Percentiles rank a stretch among this genome's conserved stretches.
Conservation (phyloP, 2,329 filamentous ascomycete genomes). For the Penicillium sp. region DNA sequence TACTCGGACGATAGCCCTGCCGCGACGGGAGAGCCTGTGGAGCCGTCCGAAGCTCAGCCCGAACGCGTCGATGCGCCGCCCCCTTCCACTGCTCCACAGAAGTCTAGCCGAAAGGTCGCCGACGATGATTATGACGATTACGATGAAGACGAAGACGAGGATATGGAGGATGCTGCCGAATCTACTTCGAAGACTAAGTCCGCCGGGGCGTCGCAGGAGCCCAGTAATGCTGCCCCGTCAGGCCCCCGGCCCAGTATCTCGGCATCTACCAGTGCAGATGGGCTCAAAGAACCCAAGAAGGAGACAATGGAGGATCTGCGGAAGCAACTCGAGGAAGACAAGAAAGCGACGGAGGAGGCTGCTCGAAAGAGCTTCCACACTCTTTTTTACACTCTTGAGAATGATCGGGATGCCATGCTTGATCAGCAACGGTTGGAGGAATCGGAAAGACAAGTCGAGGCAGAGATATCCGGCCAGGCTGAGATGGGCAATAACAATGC, state of each 20-base stretch:
- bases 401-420: slow-evolving; percentile 91
- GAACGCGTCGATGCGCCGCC: slow-evolving; percentile 49
- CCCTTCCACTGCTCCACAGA: slow-evolving; percentile 47
- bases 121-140: slow-evolving; percentile 71
- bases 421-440: slow-evolving; percentile 97
- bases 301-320: slow-evolving; percentile 81
- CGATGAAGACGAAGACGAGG: slow-evolving; percentile 58
- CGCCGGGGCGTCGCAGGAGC: slow-evolving; percentile 51
- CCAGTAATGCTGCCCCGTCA: slow-evolving; percentile 62
- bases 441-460: slow-evolving; percentile 91
- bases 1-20: slow-evolving; percentile 30
- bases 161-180: slow-evolving; percentile 46
- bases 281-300: slow-evolving; percentile 53
- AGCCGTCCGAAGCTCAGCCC: slow-evolving; percentile 26
- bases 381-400: slow-evolving; percentile 91
- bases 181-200: slow-evolving; percentile 54
- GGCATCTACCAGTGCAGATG: slow-evolving; percentile 60
- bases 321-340: slow-evolving; percentile 87
- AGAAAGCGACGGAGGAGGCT: slow-evolving; percentile 82
- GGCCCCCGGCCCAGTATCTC: slow-evolving; percentile 65
- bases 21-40: slow-evolving; percentile 49
- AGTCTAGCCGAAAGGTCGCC: slow-evolving; percentile 69
- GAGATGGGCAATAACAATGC: slow-evolving; percentile 54
- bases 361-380: slow-evolving; percentile 89
- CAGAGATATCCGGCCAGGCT: slow-evolving; percentile 72